Evolutionary conservation across 306 rosid genomes (phyloP).

Genomic region (Cicer bijugum): DNA sequence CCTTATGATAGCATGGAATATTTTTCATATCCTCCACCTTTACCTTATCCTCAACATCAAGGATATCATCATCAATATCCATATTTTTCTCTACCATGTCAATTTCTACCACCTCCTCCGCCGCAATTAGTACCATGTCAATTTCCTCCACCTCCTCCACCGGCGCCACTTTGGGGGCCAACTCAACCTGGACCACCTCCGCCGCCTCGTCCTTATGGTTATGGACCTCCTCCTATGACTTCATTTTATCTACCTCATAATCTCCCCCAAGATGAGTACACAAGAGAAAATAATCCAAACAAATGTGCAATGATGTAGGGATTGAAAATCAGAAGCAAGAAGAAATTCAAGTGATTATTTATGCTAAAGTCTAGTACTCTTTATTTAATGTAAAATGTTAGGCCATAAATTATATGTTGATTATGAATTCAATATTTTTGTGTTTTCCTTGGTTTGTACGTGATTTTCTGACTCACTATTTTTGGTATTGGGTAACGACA

Average conservation of each 20-base stretch:
- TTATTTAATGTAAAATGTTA: neutral
- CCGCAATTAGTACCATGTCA: neutral
- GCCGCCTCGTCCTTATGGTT: constrained; percentile 12
- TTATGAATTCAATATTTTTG: neutral
- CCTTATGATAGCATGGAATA: constrained; percentile 32
- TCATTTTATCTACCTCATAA: neutral
- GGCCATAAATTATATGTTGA: neutral
- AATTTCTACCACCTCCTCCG: neutral
- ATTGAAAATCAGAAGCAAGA: neutral
- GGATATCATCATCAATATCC: neutral
- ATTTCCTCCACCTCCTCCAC: constrained; percentile 1
- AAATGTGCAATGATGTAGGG: constrained; percentile 38
- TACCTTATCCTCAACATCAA: constrained; percentile 36
- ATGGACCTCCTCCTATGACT: constrained; percentile 12
- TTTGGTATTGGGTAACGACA: too few species aligned
- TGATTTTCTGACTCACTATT: too few species aligned
- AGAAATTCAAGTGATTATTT: too few species aligned
- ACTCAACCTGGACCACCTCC: constrained; percentile 30
- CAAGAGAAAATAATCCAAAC: neutral
- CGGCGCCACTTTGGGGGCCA: neutral
- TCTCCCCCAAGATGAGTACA: neutral
- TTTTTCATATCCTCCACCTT: constrained; percentile 20
- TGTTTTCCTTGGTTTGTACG: too few species aligned
- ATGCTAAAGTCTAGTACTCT: too few species aligned
- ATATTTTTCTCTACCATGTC: neutral